Evolutionary conservation across 2,329 filamentous ascomycete genomes (phyloP).

Genomic region (Hymenoscyphus repandus): DNA sequence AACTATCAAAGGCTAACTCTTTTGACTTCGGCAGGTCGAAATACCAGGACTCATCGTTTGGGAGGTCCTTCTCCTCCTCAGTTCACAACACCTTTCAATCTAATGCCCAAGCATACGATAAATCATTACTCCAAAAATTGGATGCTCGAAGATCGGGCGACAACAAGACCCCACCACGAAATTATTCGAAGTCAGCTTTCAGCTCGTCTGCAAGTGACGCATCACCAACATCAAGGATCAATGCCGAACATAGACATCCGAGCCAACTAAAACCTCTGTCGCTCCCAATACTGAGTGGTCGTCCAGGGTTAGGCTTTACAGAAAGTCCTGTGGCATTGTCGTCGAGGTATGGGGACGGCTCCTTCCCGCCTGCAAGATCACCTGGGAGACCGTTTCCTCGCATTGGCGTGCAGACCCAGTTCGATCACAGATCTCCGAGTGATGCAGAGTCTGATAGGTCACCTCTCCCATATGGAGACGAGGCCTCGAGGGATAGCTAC

Average conservation of each 20-base stretch:
- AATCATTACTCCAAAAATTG: constrained; percentile 33
- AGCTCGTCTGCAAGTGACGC: constrained; percentile 30
- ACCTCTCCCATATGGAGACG: constrained; percentile 38
- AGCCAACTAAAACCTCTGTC: constrained; percentile 32
- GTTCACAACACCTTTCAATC: constrained; percentile 32
- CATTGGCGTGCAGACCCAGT: constrained; percentile 19
- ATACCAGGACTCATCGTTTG: constrained; percentile 19
- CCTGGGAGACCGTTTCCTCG: constrained; percentile 24
- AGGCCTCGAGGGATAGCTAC: constrained; percentile 54
- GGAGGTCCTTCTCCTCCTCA: constrained; percentile 30
- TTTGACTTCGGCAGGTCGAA: constrained; percentile 17
- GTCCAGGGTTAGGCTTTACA: constrained; percentile 19
- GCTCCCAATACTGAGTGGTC: constrained; percentile 28
- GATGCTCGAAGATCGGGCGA: constrained; percentile 29
- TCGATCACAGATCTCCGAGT: constrained; percentile 28
- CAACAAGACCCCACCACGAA: constrained; percentile 30
- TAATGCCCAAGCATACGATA: constrained; percentile 34
- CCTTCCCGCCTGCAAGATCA: constrained; percentile 27
- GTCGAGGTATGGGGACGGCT: constrained; percentile 28
- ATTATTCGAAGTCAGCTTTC: constrained; percentile 24
- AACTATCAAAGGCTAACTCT: not conserved
- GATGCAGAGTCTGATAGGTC: constrained; percentile 30
- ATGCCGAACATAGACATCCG: constrained; percentile 26
- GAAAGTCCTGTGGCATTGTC: constrained; percentile 26
- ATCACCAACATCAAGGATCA: constrained; percentile 30